These are phyloP conservation scores for Annulohypoxylon nitens DNA, from an alignment of 495 filamentous ascomycete genomes.

Conservation along the genomic window DNA sequence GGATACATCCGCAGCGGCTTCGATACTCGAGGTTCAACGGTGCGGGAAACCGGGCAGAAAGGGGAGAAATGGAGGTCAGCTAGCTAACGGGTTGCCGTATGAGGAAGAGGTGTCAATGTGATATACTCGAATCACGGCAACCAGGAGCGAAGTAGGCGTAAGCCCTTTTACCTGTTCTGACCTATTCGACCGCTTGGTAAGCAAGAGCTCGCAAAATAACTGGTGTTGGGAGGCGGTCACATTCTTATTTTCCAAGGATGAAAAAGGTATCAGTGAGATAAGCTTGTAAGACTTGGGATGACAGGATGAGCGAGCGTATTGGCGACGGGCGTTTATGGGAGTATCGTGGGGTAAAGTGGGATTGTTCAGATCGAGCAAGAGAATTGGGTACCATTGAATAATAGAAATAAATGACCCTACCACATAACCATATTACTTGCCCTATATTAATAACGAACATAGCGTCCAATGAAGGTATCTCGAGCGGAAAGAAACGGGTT, in stretches of 20 bases:
- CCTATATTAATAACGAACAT: slow-evolving; percentile 5
- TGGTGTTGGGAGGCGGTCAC: not conserved
- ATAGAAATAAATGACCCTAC: slow-evolving; percentile 17
- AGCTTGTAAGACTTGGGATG: slow-evolving; percentile 35
- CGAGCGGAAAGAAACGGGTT: slow-evolving; percentile 7
- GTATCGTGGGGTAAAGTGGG: slow-evolving; percentile 47
- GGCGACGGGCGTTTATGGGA: not conserved
- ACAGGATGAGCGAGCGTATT: not conserved
- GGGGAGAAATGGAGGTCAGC: slow-evolving; percentile 19
- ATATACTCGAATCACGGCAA: slow-evolving; percentile 28
- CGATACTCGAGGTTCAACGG: slow-evolving; percentile 2
- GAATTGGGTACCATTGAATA: slow-evolving; percentile 23
- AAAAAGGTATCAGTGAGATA: slow-evolving; percentile 35
- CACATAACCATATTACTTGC: slow-evolving; percentile 20
- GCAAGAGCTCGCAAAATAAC: slow-evolving; percentile 21
- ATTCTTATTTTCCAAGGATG: slow-evolving; percentile 17
- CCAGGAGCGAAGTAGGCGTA: slow-evolving; percentile 35
- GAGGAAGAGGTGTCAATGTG: slow-evolving; percentile 13
- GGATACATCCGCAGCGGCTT: slow-evolving; percentile 25
- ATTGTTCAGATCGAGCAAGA: slow-evolving; percentile 33
- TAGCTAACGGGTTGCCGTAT: slow-evolving; percentile 33
- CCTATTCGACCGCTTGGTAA: slow-evolving; percentile 16
- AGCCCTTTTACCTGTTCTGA: slow-evolving; percentile 23
- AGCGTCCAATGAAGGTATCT: not conserved
- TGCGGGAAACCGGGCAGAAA: not conserved